Evolutionary conservation across 2,329 filamentous ascomycete species (phyloP).

Genomic region (Penicillium frequentans): DNA sequence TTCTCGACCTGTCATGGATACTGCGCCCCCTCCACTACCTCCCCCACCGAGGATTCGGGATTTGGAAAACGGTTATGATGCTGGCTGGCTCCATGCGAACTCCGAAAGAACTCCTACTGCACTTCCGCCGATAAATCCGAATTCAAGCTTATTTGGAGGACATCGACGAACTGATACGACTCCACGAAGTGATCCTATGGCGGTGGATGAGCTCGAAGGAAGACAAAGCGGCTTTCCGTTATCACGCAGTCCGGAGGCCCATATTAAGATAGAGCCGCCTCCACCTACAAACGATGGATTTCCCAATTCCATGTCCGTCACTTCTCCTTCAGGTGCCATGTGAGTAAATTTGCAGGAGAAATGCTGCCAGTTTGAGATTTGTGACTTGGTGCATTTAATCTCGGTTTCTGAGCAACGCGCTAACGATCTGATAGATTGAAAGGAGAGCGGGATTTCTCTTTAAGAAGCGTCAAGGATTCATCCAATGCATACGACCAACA

Average conservation of each 20-base stretch:
- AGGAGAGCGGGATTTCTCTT: conserved; percentile 60
- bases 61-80: conserved; percentile 58
- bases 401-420: background rate
- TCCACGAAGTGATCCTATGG: conserved; percentile 37
- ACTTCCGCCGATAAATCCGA: conserved; percentile 48
- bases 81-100: conserved; percentile 65
- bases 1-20: conserved; percentile 48
- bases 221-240: conserved; percentile 28
- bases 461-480: conserved; percentile 57
- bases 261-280: conserved; percentile 38
- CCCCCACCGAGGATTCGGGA: conserved; percentile 63
- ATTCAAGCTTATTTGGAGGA: conserved; percentile 53
- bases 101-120: conserved; percentile 49
- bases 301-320: conserved; percentile 32
- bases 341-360: conserved; percentile 21
- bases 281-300: conserved; percentile 33
- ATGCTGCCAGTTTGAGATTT: background rate
- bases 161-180: conserved; percentile 39
- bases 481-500: conserved; percentile 65
- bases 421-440: conserved; percentile 49
- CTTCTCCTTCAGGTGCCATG: conserved; percentile 30
- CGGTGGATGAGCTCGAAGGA: conserved; percentile 37
- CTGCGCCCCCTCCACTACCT: conserved; percentile 63
- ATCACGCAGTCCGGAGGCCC: conserved; percentile 34
- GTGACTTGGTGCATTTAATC: background rate